Conservation (phyloP, 805 yeast genomes). For the Metschnikowia corniflorae region DNA sequence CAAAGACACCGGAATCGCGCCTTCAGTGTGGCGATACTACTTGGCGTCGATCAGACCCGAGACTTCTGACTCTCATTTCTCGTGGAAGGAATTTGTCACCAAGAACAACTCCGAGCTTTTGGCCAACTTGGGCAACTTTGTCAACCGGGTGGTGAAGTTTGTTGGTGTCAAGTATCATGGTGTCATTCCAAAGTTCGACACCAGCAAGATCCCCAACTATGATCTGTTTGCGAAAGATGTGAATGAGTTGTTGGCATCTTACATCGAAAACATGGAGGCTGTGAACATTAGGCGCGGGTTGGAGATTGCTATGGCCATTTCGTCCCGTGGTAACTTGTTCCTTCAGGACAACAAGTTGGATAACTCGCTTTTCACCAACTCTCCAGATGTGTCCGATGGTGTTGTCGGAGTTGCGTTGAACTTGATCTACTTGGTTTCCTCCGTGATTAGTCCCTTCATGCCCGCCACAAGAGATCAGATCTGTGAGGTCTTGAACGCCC, state of each 20-base stretch:
- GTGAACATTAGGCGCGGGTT: slow-evolving; percentile 84
- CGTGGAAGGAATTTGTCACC: slow-evolving; percentile 94
- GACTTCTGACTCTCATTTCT: slow-evolving; percentile 91
- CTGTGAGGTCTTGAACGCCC: slow-evolving; percentile 76
- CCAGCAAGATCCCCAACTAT: slow-evolving; percentile 45
- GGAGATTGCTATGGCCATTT: slow-evolving; percentile 85
- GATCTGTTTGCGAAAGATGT: slow-evolving; percentile 51
- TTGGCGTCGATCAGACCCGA: slow-evolving; percentile 92
- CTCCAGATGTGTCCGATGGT: slow-evolving; percentile 81
- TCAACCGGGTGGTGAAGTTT: slow-evolving; percentile 88
- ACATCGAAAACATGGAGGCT: slow-evolving; percentile 70
- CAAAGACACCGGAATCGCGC: slow-evolving; percentile 82
- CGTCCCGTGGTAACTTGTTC: slow-evolving; percentile 92
- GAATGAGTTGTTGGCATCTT: slow-evolving; percentile 55
- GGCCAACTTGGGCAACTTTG: slow-evolving; percentile 96
- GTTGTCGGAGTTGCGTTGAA: slow-evolving; percentile 91
- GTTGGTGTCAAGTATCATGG: slow-evolving; percentile 88
- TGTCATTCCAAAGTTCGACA: slow-evolving; percentile 69
- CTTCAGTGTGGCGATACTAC: slow-evolving; percentile 98
- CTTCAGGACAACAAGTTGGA: slow-evolving; percentile 95
- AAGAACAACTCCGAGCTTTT: slow-evolving; percentile 90
- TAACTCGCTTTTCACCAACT: slow-evolving; percentile 72
- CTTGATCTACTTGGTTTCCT: slow-evolving; percentile 78
- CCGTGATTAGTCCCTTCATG: slow-evolving; percentile 83
- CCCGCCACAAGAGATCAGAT: slow-evolving; percentile 77